Percentiles rank a stretch among this genome's conserved stretches.
Evolutionary conservation across 1,139 yeast species (phyloP).

Genomic region (Diutina rugosa): DNA sequence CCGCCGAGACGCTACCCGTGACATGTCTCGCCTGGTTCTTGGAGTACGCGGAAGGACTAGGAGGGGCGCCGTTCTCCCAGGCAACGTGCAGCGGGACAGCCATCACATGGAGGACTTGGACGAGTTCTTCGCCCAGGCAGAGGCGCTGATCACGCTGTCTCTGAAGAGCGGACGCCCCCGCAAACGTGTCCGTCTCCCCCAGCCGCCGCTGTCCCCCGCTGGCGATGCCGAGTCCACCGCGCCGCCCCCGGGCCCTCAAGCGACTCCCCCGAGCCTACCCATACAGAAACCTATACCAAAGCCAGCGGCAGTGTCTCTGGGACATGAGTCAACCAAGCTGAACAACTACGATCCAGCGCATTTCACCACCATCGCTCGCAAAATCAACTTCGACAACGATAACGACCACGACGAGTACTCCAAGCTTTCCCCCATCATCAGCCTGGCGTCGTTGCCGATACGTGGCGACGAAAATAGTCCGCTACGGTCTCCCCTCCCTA

Average conservation of each 20-base stretch:
- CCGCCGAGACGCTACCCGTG: neutral
- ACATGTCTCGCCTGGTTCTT: neutral
- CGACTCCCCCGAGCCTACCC: neutral
- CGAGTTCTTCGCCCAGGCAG: neutral
- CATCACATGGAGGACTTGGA: conserved; percentile 1
- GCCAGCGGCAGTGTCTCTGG: conserved; percentile 1
- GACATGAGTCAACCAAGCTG: neutral
- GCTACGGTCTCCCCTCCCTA: neutral
- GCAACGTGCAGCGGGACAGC: neutral
- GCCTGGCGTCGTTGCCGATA: neutral
- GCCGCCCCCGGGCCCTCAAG: neutral
- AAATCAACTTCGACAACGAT: neutral
- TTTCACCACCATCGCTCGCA: conserved; percentile 1
- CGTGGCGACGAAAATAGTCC: neutral
- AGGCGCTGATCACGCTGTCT: neutral
- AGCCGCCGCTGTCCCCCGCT: neutral
- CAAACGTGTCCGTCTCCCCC: neutral
- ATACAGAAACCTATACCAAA: neutral
- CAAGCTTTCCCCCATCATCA: neutral
- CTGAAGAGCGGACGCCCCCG: neutral
- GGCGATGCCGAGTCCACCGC: neutral
- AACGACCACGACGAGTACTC: neutral
- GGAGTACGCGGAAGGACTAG: neutral
- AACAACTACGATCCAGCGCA: neutral
- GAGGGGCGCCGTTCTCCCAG: neutral